Evolutionary conservation across 108 stramenopile species (phyloP), one percentile per base, ranked within the genome.

Genomic region (Nitzschia palea): DNA sequence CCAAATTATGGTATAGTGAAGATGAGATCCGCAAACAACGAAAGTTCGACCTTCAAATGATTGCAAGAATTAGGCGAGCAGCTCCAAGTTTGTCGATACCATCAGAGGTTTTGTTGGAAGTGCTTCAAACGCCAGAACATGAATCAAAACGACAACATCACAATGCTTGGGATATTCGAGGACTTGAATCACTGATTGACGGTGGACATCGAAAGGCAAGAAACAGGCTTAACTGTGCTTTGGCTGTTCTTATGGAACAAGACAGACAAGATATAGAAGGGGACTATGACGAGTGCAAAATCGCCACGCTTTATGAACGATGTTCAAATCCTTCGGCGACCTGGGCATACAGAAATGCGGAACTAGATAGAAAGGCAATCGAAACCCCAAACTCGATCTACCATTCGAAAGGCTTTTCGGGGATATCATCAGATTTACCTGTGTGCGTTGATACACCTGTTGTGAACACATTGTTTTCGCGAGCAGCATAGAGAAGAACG

Each of bases 221-320:
- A 14, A 30, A 59, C 58, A 34, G 22, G 35, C 20, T 59, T 18
- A 33, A 20, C 2, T 33, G 35, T 34, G 58, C 37, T 2, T 37
- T 59, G 34, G 35, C 58, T 34, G 58, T 59, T 20, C 33, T 59
- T 10, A 59, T 59, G 58, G 58, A 59, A 59, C 58, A 59, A 40
- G 58, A 59, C 18, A 8, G 58, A 9, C 58, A 59, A 37, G 29
- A 37, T 22, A 59, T 37, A 36, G 58, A 59, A 20, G 47, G 47
- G 4, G 17, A 48, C 17, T 48, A 5, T 48, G 18, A 48, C 18
- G 17, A 48, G 5, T n/a, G 9, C 9, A 8, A 48, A 20, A 48
- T 48, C 18, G 47, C 47, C 47, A 18, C 4, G 15, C 47, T 10
- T 4, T 48, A 48, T 20, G 4, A 18, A 4, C 9, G 18, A 18